These are phyloP conservation scores for Penicillium oxalicum DNA, from an alignment of 2,329 filamentous ascomycete genomes.

Conservation along the genomic window DNA sequence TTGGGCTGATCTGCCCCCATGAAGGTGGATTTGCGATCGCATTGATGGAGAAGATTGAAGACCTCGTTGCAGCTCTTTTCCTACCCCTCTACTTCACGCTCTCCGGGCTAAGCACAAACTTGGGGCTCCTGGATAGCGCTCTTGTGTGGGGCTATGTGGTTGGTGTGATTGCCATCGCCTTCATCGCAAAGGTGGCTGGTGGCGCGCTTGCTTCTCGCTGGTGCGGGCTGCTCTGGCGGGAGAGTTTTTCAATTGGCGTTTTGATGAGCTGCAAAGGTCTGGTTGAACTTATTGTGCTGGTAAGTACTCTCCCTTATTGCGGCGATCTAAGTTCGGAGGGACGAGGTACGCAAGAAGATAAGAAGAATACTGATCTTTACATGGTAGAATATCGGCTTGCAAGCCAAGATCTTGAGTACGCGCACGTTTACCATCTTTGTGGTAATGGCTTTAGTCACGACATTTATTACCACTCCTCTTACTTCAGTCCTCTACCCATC, in stretches of 20 bases:
- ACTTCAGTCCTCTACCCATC: slow-evolving; percentile 68
- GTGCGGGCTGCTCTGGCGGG: slow-evolving; percentile 79
- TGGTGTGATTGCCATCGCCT: slow-evolving; percentile 73
- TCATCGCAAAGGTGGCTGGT: slow-evolving; percentile 77
- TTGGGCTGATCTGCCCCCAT: slow-evolving; percentile 84
- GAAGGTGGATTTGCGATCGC: slow-evolving; percentile 87
- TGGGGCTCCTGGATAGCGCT: slow-evolving; percentile 75
- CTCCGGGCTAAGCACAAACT: slow-evolving; percentile 80
- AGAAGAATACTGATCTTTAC: background rate
- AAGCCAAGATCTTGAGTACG: slow-evolving; percentile 72
- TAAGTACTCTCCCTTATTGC: slow-evolving; percentile 29
- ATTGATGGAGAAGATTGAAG: slow-evolving; percentile 88
- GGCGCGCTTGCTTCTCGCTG: slow-evolving; percentile 70
- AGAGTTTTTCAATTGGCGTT: slow-evolving; percentile 79
- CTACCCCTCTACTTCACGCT: slow-evolving; percentile 89
- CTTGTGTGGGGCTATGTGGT: slow-evolving; percentile 87
- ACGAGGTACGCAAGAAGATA: background rate
- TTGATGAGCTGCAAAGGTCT: slow-evolving; percentile 97
- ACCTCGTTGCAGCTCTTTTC: slow-evolving; percentile 77
- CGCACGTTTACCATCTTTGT: slow-evolving; percentile 91
- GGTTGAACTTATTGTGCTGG: slow-evolving; percentile 89
- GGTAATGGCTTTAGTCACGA: slow-evolving; percentile 85
- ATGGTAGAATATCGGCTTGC: slow-evolving; percentile 66
- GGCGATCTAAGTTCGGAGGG: background rate
- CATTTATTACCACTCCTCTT: slow-evolving; percentile 74